Conservation (phyloP, 805 yeast species). For the Yarrowia yakushimensis region DNA sequence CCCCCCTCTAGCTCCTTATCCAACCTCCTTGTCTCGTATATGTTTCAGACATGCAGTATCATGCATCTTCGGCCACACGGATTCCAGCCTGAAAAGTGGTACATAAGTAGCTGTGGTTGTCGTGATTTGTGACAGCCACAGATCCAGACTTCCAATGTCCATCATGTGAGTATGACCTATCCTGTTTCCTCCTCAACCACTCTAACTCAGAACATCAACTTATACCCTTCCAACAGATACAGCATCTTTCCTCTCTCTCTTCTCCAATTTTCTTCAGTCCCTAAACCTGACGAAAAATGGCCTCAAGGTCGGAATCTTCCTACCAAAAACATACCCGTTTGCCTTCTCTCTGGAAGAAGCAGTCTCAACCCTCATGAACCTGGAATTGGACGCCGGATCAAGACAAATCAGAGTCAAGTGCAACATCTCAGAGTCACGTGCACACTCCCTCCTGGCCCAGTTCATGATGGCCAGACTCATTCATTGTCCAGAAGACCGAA, state of each 20-base stretch:
- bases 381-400: neutral
- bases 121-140: too few species aligned
- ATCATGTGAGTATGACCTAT: too few species aligned
- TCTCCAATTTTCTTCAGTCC: neutral
- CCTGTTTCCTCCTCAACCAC: too few species aligned
- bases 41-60: neutral
- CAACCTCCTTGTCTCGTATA: too few species aligned
- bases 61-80: constrained; percentile 1
- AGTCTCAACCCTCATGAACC: neutral
- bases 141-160: too few species aligned
- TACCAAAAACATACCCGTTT: neutral
- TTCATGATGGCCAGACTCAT: constrained; percentile 41
- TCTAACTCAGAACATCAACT: neutral
- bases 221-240: constrained; percentile 6
- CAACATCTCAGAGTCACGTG: constrained; percentile 7
- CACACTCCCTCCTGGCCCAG: neutral
- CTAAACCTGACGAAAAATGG: neutral
- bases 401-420: neutral
- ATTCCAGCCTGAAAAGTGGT: too few species aligned
- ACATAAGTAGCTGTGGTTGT: too few species aligned
- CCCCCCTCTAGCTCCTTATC: too few species aligned
- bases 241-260: neutral
- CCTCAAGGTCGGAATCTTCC: constrained; percentile 2
- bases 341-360: neutral
- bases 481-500: constrained; percentile 74